Conservation (phyloP, 2,329 filamentous ascomycete genomes). For the Huntiella abstrusa region DNA sequence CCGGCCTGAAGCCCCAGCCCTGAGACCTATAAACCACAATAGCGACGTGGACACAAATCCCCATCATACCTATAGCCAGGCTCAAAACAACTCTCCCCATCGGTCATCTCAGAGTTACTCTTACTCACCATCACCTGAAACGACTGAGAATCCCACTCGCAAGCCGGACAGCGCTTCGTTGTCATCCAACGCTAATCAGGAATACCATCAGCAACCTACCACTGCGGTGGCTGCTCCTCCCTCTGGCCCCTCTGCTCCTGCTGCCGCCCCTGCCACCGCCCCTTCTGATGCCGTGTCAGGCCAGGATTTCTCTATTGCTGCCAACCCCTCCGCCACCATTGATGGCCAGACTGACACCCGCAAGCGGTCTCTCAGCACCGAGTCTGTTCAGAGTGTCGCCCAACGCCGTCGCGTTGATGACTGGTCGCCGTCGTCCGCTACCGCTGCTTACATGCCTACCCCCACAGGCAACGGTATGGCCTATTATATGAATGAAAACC, state of each 20-base stretch:
- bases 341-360: background rate
- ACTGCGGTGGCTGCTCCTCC: constrained; percentile 8
- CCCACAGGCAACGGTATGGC: background rate
- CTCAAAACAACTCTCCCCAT: too few relatives aligned
- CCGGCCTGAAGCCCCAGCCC: too few relatives aligned
- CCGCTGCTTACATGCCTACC: background rate
- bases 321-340: background rate
- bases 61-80: too few relatives aligned
- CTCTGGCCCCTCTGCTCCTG: too few relatives aligned
- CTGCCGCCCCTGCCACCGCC: too few relatives aligned
- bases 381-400: background rate
- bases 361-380: constrained; percentile 6
- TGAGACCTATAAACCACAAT: too few relatives aligned
- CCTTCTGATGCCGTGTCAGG: too few relatives aligned
- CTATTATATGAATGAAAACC: background rate
- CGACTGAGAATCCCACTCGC: too few relatives aligned
- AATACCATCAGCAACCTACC: constrained; percentile 19
- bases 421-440: background rate
- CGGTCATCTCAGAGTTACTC: too few relatives aligned
- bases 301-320: background rate
- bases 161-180: too few relatives aligned
- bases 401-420: constrained; percentile 7
- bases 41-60: too few relatives aligned
- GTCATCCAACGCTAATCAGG: constrained; percentile 10
- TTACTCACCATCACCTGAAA: too few relatives aligned